These are phyloP conservation scores for Trichoderma breve DNA, from an alignment of 2,329 filamentous ascomycete species.

Conservation along the genomic window DNA sequence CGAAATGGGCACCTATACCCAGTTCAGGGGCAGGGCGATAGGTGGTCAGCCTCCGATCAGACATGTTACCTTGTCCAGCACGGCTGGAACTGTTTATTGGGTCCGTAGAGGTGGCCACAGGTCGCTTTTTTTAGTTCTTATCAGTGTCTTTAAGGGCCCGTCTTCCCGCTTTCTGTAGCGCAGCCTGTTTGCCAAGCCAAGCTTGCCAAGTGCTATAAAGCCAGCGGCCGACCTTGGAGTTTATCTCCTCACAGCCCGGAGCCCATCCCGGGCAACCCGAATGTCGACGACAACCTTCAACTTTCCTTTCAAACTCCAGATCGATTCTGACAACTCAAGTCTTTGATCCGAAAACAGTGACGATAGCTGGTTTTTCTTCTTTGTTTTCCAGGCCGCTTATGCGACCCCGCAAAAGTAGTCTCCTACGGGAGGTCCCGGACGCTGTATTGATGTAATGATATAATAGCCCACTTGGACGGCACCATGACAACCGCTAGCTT, in stretches of 20 bases:
- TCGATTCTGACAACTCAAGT: neutral
- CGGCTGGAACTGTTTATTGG: neutral
- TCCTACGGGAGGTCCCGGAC: slow-evolving; percentile 16
- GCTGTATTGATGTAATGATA: neutral
- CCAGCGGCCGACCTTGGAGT: neutral
- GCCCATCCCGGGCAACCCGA: slow-evolving; percentile 3
- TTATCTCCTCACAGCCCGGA: neutral
- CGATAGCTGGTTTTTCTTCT: neutral
- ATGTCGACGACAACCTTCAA: neutral
- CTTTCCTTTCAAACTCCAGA: neutral
- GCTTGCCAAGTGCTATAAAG: neutral
- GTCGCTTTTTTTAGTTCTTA: slow-evolving; percentile 16
- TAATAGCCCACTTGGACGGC: neutral
- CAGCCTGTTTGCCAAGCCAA: neutral
- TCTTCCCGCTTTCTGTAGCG: slow-evolving; percentile 4
- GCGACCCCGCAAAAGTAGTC: slow-evolving; percentile 17
- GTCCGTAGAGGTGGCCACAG: neutral
- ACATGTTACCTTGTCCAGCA: slow-evolving; percentile 4
- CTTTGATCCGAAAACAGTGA: neutral
- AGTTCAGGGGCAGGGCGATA: slow-evolving; percentile 13
- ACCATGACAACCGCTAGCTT: slow-evolving; percentile 20
- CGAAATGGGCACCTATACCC: neutral
- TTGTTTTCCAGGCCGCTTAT: neutral
- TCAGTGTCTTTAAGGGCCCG: neutral
- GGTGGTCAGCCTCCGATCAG: slow-evolving; percentile 5